A percentile compares a stretch with the other conserved stretches of the same genome.
Evolutionary conservation across 371 early-diverging fungal genomes (phyloP).

Genomic region (Blakeslea trispora): DNA sequence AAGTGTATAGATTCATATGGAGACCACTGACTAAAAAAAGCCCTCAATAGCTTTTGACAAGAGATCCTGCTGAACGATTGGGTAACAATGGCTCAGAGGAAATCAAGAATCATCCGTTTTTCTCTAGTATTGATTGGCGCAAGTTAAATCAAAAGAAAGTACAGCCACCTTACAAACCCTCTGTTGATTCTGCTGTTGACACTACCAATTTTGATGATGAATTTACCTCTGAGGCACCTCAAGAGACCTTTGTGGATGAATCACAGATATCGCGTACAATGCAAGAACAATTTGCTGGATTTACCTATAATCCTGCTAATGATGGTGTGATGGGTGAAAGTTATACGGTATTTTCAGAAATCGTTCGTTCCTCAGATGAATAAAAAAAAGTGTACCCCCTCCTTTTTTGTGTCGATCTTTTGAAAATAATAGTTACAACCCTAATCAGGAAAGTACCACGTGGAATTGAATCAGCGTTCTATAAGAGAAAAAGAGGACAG

Average conservation of each 20-base stretch:
- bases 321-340: conserved; percentile 49
- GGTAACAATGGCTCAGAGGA: conserved; percentile 87
- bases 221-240: conserved; percentile 82
- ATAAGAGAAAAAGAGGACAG: no score
- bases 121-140: conserved; percentile 90
- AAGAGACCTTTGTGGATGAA: conserved; percentile 84
- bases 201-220: conserved; percentile 86
- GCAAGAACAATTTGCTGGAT: conserved; percentile 96
- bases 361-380: no score
- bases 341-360: no score
- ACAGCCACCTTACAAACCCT: conserved; percentile 92
- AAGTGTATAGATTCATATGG: conserved; percentile 12
- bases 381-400: no score
- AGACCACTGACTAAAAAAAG: not conserved
- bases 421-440: no score
- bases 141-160: conserved; percentile 84
- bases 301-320: conserved; percentile 55
- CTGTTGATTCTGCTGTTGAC: conserved; percentile 77
- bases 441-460: not conserved
- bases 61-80: conserved; percentile 85
- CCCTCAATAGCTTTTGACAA: conserved; percentile 61
- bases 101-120: conserved; percentile 94
- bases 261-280: conserved; percentile 85
- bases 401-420: no score
- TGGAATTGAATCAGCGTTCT: no score